Base-by-base conservation (phyloP, 495 filamentous ascomycete genomes). In the Aspergillus mulundensis region DNA sequence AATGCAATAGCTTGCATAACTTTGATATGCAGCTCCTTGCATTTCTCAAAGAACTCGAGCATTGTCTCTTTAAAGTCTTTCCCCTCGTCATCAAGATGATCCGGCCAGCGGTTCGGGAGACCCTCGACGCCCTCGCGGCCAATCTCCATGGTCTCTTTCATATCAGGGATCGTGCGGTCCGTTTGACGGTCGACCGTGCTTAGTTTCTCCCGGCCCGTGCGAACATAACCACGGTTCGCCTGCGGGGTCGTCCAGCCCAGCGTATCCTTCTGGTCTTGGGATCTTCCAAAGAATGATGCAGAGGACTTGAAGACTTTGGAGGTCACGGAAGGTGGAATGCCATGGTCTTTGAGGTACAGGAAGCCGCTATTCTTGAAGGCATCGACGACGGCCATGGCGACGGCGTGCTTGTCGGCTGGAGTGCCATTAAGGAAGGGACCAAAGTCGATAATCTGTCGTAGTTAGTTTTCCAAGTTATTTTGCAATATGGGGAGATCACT, bases 1-100 rank as follows among this genome's bases (percentile, higher is more conserved):
- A 95, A 70, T 0, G 91, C 92, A 54, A 97, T 92, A 5, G 91
- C 88, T 15, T 85, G 80, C 92, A 97, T 96, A 18, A 97, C 79
- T 50, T 88, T 74, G 8, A 78, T 72, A 66, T 97, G 90, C 20
- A 97, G 63, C 3, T 73, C 61, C 62, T 94, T 88, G 71, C 91
- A 95, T 52, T 73, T 74, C 4, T 73, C 73, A 54, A 86, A 87
- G 70, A 97, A 96, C 0, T 70, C 66, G 10, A 79, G 66, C 91
- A 97, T 96, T 0, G 70, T 76, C 40, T 77, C 60, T 58, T 83
- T 87, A 72, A 97, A 97, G 0, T 74, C 75, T 38, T 74, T 73
- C 2, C 86, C 80, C 50, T 85, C 82, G 5, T 79, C 81, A 47
- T 84, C 81, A 8, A 82, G 62, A 46, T 84, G 75, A 11, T 75